Evolutionary conservation across 495 filamentous ascomycete species (phyloP).

Genomic region (Poronia punctata): DNA sequence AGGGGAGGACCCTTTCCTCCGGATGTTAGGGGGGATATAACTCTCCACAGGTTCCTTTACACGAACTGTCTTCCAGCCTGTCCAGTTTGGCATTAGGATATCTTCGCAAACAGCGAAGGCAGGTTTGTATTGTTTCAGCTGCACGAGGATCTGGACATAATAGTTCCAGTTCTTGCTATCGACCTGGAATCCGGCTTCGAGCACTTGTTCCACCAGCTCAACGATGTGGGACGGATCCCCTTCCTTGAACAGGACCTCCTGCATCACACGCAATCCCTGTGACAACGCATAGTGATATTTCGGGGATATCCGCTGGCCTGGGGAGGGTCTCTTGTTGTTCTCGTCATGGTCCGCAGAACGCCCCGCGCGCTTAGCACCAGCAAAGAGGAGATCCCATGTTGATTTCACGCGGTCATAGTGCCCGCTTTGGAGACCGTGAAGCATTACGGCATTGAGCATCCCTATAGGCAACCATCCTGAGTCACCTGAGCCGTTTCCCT

Average conservation of each 20-base stretch:
- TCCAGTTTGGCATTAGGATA: slow-evolving; percentile 67
- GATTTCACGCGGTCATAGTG: slow-evolving; percentile 53
- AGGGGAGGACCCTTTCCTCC: slow-evolving; percentile 24
- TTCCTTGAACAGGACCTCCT: slow-evolving; percentile 46
- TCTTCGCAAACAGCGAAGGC: slow-evolving; percentile 67
- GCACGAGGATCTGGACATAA: slow-evolving; percentile 46
- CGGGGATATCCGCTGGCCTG: slow-evolving; percentile 37
- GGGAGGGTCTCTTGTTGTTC: slow-evolving; percentile 5
- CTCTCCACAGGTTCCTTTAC: slow-evolving; percentile 9
- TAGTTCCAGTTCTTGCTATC: slow-evolving; percentile 58
- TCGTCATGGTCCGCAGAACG: slow-evolving; percentile 21
- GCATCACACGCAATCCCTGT: slow-evolving; percentile 51
- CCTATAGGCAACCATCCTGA: slow-evolving; percentile 40
- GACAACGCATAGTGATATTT: slow-evolving; percentile 53
- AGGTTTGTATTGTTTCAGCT: slow-evolving; percentile 28
- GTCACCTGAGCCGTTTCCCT: slow-evolving; percentile 15
- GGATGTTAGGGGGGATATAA: slow-evolving; percentile 28
- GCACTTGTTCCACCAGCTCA: slow-evolving; percentile 43
- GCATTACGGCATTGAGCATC: slow-evolving; percentile 61
- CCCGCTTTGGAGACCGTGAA: slow-evolving; percentile 45
- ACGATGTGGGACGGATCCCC: slow-evolving; percentile 41
- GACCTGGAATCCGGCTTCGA: slow-evolving; percentile 57
- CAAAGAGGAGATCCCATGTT: slow-evolving; percentile 57
- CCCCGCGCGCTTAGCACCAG: slow-evolving; percentile 42
- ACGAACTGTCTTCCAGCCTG: slow-evolving; percentile 52